Base-by-base conservation (phyloP, 2,329 filamentous ascomycete species). In the Aspergillus chevalieri region DNA sequence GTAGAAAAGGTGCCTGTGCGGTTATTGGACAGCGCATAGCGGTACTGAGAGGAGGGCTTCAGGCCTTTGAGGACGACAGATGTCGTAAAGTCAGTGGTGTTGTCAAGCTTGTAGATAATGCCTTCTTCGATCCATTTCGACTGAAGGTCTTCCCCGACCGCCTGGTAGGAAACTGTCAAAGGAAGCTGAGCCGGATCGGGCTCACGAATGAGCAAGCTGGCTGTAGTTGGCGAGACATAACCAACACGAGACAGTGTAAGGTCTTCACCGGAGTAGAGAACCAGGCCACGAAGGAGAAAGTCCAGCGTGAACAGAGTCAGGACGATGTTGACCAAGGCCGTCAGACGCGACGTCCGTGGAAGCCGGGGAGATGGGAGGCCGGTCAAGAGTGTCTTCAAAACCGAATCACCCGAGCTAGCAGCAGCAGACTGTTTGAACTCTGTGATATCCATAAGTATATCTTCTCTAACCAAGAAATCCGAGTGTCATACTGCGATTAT, bases 161-260 rank as follows among this genome's bases (percentile, higher is more conserved):
- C 64, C 36, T 75, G 69, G 56, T 80, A 83, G 46, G 87, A 84
- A 8, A 93, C 73, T 1, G 77, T 83, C n/a, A 95, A 71, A 0
- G 91, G 90, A 64, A 95, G 79, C 59, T 86, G 83, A 30, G 78
- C 66, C 46, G 81, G 76, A 57, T 95, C 81, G 1, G 93, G 89
- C 67, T 97, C 93, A 50, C 93, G 82, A 43, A 98, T 77, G 24
- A 98, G 73, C 36, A 98, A 78, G 52, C 83, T 90, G 19, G 90
- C 93, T 49, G 85, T 85, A 0, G 78, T 81, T 15, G 87, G 80
- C 4, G 90, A 95, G 24, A 97, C 85, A 65, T 92, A 92, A 22
- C 93, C 93, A 14, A 95, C 75, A 7, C 93, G 81, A 38, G 88
- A 87, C 66, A 98, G 95, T 0, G 90, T 88, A 9, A 95, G 74